Percentiles rank a stretch among this genome's conserved stretches.
phyloP scores from a whole-genome alignment of 148 eudicot species.

The Camellia lanceoleosa region DNA sequence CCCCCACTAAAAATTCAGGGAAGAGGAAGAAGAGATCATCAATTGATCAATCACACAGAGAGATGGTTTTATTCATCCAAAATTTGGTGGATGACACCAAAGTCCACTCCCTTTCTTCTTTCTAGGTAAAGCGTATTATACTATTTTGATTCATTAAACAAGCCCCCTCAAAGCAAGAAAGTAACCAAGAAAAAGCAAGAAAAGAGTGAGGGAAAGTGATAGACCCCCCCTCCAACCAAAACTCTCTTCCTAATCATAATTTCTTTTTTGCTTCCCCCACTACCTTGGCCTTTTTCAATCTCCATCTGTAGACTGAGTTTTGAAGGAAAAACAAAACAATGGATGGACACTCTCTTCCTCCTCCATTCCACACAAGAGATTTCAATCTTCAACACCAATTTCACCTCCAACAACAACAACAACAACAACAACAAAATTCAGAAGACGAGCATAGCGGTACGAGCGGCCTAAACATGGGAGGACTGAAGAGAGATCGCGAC shows the following conservation, averaged over 20 bases:
- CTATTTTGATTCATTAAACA: constrained; percentile 14
- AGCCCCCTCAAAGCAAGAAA: neutral
- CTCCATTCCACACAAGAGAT: constrained; percentile 48
- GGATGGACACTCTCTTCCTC: constrained; percentile 49
- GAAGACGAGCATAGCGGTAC: constrained; percentile 59
- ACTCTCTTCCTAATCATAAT: neutral
- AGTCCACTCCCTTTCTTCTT: constrained; percentile 19
- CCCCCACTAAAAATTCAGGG: neutral
- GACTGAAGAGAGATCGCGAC: constrained; percentile 41
- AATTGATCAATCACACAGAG: no score
- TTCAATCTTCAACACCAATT: constrained; percentile 39
- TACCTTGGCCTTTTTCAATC: constrained; percentile 6
- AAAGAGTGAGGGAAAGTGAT: constrained; percentile 7
- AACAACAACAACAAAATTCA: constrained; percentile 40
- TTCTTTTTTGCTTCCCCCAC: neutral
- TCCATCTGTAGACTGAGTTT: neutral
- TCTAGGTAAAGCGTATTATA: constrained; percentile 8
- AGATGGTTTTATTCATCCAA: neutral
- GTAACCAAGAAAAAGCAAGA: neutral
- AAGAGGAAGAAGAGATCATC: neutral
- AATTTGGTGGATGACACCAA: constrained; percentile 14
- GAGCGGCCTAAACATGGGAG: constrained; percentile 33
- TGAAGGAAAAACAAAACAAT: neutral
- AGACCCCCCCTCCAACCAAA: neutral
- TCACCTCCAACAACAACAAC: constrained; percentile 25